Evolutionary conservation across 768 basidiomycete species (phyloP), one percentile per base, ranked within the genome.

Genomic region (Amanita jacksonii): DNA sequence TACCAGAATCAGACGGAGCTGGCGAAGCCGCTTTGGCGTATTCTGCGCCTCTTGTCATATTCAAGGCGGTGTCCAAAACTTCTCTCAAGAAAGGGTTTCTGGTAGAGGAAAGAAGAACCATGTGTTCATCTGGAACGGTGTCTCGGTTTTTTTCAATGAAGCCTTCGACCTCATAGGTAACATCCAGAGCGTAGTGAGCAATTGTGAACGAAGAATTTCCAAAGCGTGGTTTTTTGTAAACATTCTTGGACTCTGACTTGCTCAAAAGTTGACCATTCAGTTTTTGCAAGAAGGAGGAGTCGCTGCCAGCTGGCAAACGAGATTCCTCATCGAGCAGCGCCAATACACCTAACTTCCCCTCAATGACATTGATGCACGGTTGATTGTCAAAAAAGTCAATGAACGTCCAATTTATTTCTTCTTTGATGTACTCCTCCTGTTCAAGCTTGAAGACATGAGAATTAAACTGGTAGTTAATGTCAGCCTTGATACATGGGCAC

Each of bases 371-470:
- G 63, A 99, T 99, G 62, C 94, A 97, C 33, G 91, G 91, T 57
- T 98, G 96, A 57, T 99, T 99, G 64, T 99, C 96, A 8, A 89
- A 89, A 62, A 96, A 99, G 56, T 98, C 94, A 61, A 99, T 99
- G 65, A 98, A 98, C 7, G 88, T 97, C 96, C 96, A 99, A 60
- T 96, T 91, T 60, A 99, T 99, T 63, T 96, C 74, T 60, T 99
- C 96, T 51, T 94, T 89, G 41, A 98, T 80, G 57, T 99, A 99
- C 65, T 99, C 96, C 60, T 98, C 96, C 68, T 99, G 96, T 60
- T 99, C 96, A 32, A 99, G 79, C 71, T 98, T 93, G 77, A 91
- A 92, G 38, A 99, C 96, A 59, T 99, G 96, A 1, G 94, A 96
- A 55, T 98, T 98, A 70, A 99, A 99, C 88, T 96, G 45, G 8